phyloP scores from a whole-genome alignment of 371 early-diverging fungal species.

The Rozella allomycis region DNA sequence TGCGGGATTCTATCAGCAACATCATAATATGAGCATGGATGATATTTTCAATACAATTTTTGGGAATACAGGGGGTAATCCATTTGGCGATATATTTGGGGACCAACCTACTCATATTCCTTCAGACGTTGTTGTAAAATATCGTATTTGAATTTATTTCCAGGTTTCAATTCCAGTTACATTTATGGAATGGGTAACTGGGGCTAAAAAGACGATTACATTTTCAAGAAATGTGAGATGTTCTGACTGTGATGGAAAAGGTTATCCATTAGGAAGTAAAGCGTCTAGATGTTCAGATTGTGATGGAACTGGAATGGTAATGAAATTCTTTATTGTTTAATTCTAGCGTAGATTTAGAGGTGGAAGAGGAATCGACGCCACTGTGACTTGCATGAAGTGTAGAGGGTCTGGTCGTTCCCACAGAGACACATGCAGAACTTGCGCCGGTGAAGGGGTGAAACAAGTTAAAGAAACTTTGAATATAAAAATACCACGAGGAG shows the following conservation, averaged over 20 bases:
- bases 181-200: slow-evolving; percentile 77
- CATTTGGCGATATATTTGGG: too few species aligned
- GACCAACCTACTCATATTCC: too few species aligned
- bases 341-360: too few species aligned
- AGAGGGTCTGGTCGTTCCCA: slow-evolving; percentile 40
- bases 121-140: too few species aligned
- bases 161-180: slow-evolving; percentile 30
- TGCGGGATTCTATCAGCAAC: slow-evolving; percentile 12
- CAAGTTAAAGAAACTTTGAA: slow-evolving; percentile 38
- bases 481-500: slow-evolving; percentile 54
- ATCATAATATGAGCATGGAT: too few species aligned
- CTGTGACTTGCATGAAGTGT: slow-evolving; percentile 65
- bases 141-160: too few species aligned
- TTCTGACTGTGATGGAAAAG: slow-evolving; percentile 49
- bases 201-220: slow-evolving; percentile 34
- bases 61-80: too few species aligned
- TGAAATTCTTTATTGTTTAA: too few species aligned
- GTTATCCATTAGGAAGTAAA: slow-evolving; percentile 47
- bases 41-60: neutral
- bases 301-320: slow-evolving; percentile 59
- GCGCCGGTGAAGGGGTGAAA: slow-evolving; percentile 56
- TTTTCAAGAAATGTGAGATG: slow-evolving; percentile 43
- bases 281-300: slow-evolving; percentile 44
- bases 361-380: slow-evolving; percentile 65
- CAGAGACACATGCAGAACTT: slow-evolving; percentile 45